Evolutionary conservation across 768 basidiomycete species (phyloP).

Genomic region (Cystobasidium tubakii): DNA sequence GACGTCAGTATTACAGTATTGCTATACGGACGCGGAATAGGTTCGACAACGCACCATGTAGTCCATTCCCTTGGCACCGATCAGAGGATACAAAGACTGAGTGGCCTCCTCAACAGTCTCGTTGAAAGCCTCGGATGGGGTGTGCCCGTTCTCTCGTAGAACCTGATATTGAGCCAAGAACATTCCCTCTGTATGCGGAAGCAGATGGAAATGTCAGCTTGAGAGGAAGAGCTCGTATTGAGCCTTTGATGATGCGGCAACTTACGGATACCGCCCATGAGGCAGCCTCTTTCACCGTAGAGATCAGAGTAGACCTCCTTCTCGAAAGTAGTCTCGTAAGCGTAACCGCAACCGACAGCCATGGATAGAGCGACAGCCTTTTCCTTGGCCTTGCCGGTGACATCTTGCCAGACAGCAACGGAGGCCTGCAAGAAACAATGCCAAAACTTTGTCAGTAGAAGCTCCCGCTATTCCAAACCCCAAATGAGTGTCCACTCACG

Average conservation of each 20-base stretch:
- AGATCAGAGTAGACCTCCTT: conserved; percentile 99
- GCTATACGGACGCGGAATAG: background rate
- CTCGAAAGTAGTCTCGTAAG: conserved; percentile 98
- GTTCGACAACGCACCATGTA: conserved; percentile 63
- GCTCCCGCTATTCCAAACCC: no score
- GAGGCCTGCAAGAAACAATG: conserved; percentile 62
- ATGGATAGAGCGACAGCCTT: conserved; percentile 92
- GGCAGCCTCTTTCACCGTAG: conserved; percentile 97
- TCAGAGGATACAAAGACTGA: conserved; percentile 92
- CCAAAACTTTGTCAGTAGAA: no score
- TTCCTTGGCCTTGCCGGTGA: conserved; percentile 95
- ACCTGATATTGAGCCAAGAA: conserved; percentile 99
- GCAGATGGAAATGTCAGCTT: background rate
- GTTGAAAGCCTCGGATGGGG: conserved; percentile 98
- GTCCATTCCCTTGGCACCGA: conserved; percentile 72
- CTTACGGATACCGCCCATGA: conserved; percentile 56
- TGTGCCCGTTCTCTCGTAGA: conserved; percentile 90
- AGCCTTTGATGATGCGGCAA: no score
- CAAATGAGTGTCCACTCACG: conserved; percentile 76
- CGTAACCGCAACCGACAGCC: conserved; percentile 89
- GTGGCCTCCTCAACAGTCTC: conserved; percentile 99
- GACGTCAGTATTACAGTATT: background rate
- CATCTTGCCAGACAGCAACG: conserved; percentile 93
- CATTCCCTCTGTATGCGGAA: conserved; percentile 66
- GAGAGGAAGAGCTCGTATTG: no score